Conservation (phyloP, 257 asterid genomes). For the Echium plantagineum region DNA sequence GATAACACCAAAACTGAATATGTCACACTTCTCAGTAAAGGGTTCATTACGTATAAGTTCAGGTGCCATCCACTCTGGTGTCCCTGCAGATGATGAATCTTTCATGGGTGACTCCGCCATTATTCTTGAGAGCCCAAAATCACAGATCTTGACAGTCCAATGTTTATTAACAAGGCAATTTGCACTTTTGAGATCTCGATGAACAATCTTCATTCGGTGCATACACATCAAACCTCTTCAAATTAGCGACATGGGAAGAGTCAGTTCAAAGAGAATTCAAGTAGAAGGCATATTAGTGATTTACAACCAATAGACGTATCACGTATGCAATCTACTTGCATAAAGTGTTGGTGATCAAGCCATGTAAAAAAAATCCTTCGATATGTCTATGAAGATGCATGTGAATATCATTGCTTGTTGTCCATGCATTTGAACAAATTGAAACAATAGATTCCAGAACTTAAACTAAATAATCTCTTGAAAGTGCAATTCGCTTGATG, state of each 20-base stretch:
- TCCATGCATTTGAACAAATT: too few species aligned
- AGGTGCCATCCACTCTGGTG: conserved; percentile 99
- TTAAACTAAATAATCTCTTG: too few species aligned
- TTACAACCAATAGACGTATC: neutral
- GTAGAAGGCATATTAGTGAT: neutral
- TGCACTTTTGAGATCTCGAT: conserved; percentile 94
- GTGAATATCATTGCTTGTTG: too few species aligned
- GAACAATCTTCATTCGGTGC: conserved; percentile 95
- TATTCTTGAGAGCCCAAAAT: conserved; percentile 93
- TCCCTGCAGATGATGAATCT: conserved; percentile 83
- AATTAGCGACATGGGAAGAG: conserved; percentile 15
- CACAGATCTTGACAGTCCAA: conserved; percentile 93
- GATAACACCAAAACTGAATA: conserved; percentile 86
- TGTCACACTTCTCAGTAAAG: conserved; percentile 89
- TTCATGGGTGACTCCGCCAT: conserved; percentile 43
- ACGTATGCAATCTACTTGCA: too few species aligned
- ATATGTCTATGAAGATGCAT: too few species aligned
- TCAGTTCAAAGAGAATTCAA: neutral
- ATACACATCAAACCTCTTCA: conserved; percentile 93
- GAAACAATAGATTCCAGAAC: too few species aligned
- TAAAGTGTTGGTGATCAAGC: too few species aligned
- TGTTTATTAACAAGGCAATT: conserved; percentile 94
- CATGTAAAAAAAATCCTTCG: too few species aligned
- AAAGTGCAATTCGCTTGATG: too few species aligned
- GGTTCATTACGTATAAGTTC: conserved; percentile 86